These are phyloP conservation scores for Coniochaeta ligniaria DNA, from an alignment of 2,329 filamentous ascomycete genomes.

Conservation along the genomic window DNA sequence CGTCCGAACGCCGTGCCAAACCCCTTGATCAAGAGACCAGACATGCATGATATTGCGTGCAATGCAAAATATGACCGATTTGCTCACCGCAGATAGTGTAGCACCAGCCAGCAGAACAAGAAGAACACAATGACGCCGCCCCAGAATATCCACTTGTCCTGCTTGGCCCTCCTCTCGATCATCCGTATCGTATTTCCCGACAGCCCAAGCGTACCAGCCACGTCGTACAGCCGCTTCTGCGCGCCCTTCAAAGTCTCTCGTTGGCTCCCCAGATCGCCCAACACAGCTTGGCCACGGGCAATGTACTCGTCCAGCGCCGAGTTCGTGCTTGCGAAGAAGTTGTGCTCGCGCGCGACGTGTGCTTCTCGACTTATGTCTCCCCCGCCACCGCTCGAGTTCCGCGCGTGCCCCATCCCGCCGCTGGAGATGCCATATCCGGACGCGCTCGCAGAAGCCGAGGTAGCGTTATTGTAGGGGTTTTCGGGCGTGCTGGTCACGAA, in stretches of 20 bases:
- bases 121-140: slow-evolving; percentile 82
- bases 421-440: slow-evolving; percentile 13
- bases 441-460: slow-evolving; percentile 15
- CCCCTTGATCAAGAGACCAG: background rate
- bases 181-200: slow-evolving; percentile 95
- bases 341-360: slow-evolving; percentile 83
- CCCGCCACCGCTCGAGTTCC: slow-evolving; percentile 30
- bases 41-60: background rate
- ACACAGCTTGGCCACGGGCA: slow-evolving; percentile 80
- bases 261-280: slow-evolving; percentile 83
- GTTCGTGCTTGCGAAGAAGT: slow-evolving; percentile 77
- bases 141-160: slow-evolving; percentile 99
- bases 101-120: slow-evolving; percentile 81
- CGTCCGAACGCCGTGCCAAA: background rate
- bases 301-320: slow-evolving; percentile 89
- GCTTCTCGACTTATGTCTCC: slow-evolving; percentile 56
- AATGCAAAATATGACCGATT: too few relatives aligned
- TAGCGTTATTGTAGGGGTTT: slow-evolving; percentile 75
- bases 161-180: slow-evolving; percentile 83
- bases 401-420: slow-evolving; percentile 20
- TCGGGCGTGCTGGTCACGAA: slow-evolving; percentile 77
- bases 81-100: slow-evolving; percentile 72
- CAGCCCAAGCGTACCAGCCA: slow-evolving; percentile 88
- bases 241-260: slow-evolving; percentile 93
- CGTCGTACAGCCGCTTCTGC: slow-evolving; percentile 82